Conservation (phyloP, 2,329 filamentous ascomycete genomes). For the Talaromyces islandicus region DNA sequence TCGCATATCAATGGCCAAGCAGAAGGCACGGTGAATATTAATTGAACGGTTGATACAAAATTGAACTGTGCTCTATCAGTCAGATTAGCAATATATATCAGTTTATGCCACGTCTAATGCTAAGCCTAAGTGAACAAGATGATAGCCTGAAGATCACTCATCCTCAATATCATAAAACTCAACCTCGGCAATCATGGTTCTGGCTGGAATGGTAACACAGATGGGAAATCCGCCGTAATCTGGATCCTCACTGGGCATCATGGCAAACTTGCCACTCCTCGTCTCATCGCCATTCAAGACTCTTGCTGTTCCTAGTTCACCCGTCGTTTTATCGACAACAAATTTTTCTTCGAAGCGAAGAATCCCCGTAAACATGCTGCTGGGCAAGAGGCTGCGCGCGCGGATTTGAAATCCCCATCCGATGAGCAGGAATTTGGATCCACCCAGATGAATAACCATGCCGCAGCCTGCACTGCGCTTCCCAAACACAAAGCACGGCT, state of each 20-base stretch:
- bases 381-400: constrained; percentile 22
- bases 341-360: constrained; percentile 38
- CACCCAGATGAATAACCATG: constrained; percentile 38
- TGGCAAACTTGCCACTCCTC: constrained; percentile 41
- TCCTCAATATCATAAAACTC: constrained; percentile 8
- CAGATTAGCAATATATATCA: too few relatives aligned
- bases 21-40: too few relatives aligned
- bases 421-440: constrained; percentile 38
- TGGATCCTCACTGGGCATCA: constrained; percentile 53
- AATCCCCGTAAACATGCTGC: constrained; percentile 38
- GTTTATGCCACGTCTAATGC: too few relatives aligned
- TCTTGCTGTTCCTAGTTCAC: constrained; percentile 31
- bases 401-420: constrained; percentile 41
- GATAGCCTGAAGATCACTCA: too few relatives aligned
- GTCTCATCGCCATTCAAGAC: constrained; percentile 43
- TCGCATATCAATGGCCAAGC: too few relatives aligned
- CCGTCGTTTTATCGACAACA: constrained; percentile 24
- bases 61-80: too few relatives aligned
- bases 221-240: constrained; percentile 55
- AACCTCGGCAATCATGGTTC: constrained; percentile 39
- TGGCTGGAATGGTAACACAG: constrained; percentile 48
- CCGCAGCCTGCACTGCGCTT: constrained; percentile 36
- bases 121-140: too few relatives aligned
- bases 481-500: constrained; percentile 43
- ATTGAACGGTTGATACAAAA: too few relatives aligned